phyloP scores from a whole-genome alignment of 2,329 filamentous ascomycete genomes.

The Microdochium paspali region DNA sequence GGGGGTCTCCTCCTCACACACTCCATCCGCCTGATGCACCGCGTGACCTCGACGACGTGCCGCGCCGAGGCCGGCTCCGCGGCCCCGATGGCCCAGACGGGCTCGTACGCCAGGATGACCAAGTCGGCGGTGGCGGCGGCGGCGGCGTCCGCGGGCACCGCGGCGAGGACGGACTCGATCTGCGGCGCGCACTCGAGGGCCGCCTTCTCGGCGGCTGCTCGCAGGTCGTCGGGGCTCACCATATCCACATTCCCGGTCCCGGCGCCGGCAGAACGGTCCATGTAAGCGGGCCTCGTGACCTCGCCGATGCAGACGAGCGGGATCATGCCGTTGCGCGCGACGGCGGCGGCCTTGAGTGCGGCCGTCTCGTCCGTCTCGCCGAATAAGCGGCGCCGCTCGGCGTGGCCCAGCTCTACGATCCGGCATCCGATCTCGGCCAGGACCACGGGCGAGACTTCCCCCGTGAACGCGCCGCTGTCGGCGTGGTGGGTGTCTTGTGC shows the following conservation, averaged over 20 bases:
- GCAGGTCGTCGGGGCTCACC: constrained; percentile 3
- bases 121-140: too few species aligned
- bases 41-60: constrained; percentile 64
- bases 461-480: constrained; percentile 64
- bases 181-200: constrained; percentile 58
- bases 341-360: constrained; percentile 60
- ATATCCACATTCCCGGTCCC: constrained; percentile 31
- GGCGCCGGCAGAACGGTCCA: constrained; percentile 5
- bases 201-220: constrained; percentile 41
- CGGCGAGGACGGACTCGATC: constrained; percentile 52
- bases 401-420: constrained; percentile 73
- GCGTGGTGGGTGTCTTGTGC: constrained; percentile 70
- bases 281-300: constrained; percentile 31
- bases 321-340: constrained; percentile 58
- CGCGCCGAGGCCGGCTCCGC: constrained; percentile 59
- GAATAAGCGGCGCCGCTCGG: constrained; percentile 64
- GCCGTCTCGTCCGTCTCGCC: constrained; percentile 63
- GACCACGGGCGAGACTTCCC: constrained; percentile 62
- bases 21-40: constrained; percentile 47
- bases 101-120: constrained; percentile 80
- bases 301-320: constrained; percentile 79
- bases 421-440: constrained; percentile 58
- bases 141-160: constrained; percentile 52
- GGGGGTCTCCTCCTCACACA: constrained; percentile 34
- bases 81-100: constrained; percentile 82